Evolutionary conservation across 306 rosid species (phyloP), one percentile per base, ranked within the genome.

Genomic region (Benincasa hispida): DNA sequence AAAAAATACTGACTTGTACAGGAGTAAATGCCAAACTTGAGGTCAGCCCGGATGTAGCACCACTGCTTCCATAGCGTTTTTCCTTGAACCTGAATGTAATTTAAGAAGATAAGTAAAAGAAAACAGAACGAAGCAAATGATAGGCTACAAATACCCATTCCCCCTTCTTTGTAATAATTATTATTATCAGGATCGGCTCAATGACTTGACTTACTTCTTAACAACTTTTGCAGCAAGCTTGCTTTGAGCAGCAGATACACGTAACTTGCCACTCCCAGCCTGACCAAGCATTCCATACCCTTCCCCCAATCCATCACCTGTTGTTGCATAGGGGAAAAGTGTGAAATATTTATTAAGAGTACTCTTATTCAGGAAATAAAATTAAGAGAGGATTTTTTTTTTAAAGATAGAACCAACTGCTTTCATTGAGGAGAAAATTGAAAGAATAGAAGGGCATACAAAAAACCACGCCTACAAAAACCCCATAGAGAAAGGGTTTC

Each of bases 271-370:
- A 82, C 96, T 91, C 61, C 98, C 98, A 53, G 98, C 97, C 89
- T 91, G 98, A 84, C 98, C 97, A 68, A 92, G 97, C 99, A 94
- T 94, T 83, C 99, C 97, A 75, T 94, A 90, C 65, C 99, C 97
- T 84, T 92, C 99, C 76, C 97, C 98, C 17, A 94, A 86, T 78
- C 99, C 97, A 81, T 90, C 99, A 63, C 99, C 99, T 94, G 82
- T 75, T 34, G 77, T 47, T 25, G 42, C 18, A 17, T 50, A 12
- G 51, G 4, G 51, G 55, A 6, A 50, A 50, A 50, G 5, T 50
- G 55, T 50, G 7, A 50, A 50, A 50, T 50, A 18, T 15, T 50
- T 45, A 45, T 45, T 45, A 45, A 45, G 51, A 45, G 5, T 45
- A 12, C 13, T 45, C 18, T 45, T 45, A 45, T 45, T 12, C 51